A percentile compares a stretch with the other conserved stretches of the same genome.
Evolutionary conservation across 2,329 filamentous ascomycete genomes (phyloP).

Genomic region (Alternaria gaisen): DNA sequence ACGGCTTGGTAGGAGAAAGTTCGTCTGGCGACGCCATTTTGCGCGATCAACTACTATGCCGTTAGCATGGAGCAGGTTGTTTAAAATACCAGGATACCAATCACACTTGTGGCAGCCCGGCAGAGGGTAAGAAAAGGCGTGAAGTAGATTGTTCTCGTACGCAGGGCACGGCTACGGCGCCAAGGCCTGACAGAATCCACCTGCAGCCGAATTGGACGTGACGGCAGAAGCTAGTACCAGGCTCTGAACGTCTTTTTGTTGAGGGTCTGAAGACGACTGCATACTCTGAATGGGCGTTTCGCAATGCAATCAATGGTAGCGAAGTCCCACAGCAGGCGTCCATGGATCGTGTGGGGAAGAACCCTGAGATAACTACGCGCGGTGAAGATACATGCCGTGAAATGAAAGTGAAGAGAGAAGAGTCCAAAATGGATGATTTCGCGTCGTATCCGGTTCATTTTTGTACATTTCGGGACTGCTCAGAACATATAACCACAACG

Average conservation of each 20-base stretch:
- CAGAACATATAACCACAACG: neutral
- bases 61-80: neutral
- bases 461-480: neutral
- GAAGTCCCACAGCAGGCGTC: neutral
- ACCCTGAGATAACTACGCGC: neutral
- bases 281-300: neutral
- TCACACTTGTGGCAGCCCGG: neutral
- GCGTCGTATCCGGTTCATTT: neutral
- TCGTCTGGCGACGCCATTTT: neutral
- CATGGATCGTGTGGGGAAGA: neutral
- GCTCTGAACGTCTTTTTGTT: neutral
- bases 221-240: neutral
- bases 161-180: neutral
- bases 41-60: neutral
- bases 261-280: neutral
- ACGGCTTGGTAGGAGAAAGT: neutral
- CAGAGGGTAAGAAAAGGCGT: neutral
- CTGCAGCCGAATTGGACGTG: neutral
- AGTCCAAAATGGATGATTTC: neutral
- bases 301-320: neutral
- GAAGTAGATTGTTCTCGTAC: neutral
- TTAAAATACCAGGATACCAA: neutral
- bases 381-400: neutral
- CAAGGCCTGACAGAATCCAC: constrained; percentile 2
- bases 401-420: neutral